Conservation (phyloP, 768 basidiomycete species). For the Suillus bovinus region DNA sequence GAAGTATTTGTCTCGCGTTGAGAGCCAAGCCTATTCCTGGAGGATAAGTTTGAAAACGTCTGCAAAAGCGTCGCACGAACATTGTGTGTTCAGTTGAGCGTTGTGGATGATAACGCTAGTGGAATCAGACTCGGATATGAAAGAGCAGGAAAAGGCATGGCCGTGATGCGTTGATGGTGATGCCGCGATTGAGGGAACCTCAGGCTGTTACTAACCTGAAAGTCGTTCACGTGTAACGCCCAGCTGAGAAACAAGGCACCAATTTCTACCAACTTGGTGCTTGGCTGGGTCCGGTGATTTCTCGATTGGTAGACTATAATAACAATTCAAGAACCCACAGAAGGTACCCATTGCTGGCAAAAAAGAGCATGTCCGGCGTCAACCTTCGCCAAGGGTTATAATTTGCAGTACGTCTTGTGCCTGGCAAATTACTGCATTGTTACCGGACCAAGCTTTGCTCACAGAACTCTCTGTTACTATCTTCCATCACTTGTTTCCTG, state of each 20-base stretch:
- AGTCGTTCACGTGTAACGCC: conserved; percentile 3
- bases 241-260: conserved; percentile 11
- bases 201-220: background rate
- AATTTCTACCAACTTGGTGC: background rate
- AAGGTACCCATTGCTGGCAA: conserved; percentile 2
- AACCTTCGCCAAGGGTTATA: conserved; percentile 11
- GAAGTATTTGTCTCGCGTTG: conserved; percentile 7
- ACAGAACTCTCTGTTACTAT: conserved; percentile 4
- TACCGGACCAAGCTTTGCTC: conserved; percentile 9
- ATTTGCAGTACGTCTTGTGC: conserved; percentile 13
- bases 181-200: conserved; percentile 3
- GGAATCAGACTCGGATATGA: conserved; percentile 1
- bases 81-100: background rate
- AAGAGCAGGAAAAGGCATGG: conserved; percentile 8
- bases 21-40: conserved; percentile 7
- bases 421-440: conserved; percentile 14
- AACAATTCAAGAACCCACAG: conserved; percentile 7
- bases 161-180: conserved; percentile 7
- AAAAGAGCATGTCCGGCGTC: conserved; percentile 10
- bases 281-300: conserved; percentile 6
- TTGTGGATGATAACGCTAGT: background rate
- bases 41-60: background rate
- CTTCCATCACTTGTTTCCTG: conserved; percentile 1
- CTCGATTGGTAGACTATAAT: conserved; percentile 14
- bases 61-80: background rate